Conservation (phyloP, 345 rosid species). For the Gossypium longicalyx region DNA sequence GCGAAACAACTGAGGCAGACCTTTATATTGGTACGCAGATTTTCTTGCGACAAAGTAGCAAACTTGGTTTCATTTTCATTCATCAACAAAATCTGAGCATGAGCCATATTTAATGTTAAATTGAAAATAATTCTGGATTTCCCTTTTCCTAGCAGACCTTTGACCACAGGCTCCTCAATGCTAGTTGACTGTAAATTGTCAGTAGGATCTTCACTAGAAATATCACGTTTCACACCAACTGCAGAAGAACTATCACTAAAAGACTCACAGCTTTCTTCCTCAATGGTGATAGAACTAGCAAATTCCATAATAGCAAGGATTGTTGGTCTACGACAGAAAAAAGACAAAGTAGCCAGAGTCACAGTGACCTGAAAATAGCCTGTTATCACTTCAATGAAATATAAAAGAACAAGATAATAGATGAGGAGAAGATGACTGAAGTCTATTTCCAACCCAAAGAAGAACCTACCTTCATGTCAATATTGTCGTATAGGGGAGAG, state of each 20-base stretch:
- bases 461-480: slow-evolving; percentile 63
- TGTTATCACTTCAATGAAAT: slow-evolving; percentile 10
- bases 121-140: slow-evolving; percentile 81
- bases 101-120: slow-evolving; percentile 77
- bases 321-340: slow-evolving; percentile 94
- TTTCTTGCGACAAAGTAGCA: slow-evolving; percentile 86
- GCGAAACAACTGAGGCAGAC: slow-evolving; percentile 26
- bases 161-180: slow-evolving; percentile 57
- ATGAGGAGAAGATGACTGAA: background rate
- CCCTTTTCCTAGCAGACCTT: slow-evolving; percentile 90
- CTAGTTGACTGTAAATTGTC: slow-evolving; percentile 29
- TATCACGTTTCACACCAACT: slow-evolving; percentile 35
- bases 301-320: slow-evolving; percentile 91
- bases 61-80: slow-evolving; percentile 86
- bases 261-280: slow-evolving; percentile 56
- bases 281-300: slow-evolving; percentile 59
- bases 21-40: slow-evolving; percentile 81
- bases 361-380: slow-evolving; percentile 57
- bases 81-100: slow-evolving; percentile 85
- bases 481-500: slow-evolving; percentile 61
- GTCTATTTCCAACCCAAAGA: slow-evolving; percentile 16
- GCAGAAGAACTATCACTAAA: slow-evolving; percentile 53
- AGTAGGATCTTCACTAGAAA: slow-evolving; percentile 36
- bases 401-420: slow-evolving; percentile 3
- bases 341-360: slow-evolving; percentile 79